These are phyloP conservation scores for Malus hybrid DNA, from an alignment of 331 rosid genomes.

Conservation along the genomic window DNA sequence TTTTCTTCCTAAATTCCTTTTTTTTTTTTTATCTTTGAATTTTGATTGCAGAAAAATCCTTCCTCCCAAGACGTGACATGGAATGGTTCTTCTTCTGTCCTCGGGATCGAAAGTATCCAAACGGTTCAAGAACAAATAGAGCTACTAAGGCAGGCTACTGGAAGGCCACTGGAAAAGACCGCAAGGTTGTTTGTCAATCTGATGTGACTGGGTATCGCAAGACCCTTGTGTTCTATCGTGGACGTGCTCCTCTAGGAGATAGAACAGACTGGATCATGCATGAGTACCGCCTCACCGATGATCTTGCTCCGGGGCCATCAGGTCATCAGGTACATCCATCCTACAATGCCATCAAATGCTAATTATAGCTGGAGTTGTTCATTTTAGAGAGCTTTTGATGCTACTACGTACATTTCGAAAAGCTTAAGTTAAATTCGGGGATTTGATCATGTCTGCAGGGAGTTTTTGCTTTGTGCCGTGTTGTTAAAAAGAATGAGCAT, in stretches of 20 bases:
- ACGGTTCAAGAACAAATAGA: slow-evolving; percentile 87
- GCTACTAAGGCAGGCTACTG: slow-evolving; percentile 94
- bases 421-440: background rate
- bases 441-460: slow-evolving; percentile 37
- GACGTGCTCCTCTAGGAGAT: slow-evolving; percentile 86
- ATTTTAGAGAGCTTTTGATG: background rate
- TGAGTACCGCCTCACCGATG: slow-evolving; percentile 77
- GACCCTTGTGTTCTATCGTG: slow-evolving; percentile 82
- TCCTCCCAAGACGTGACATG: slow-evolving; percentile 77
- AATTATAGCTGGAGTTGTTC: background rate
- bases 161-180: slow-evolving; percentile 97
- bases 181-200: slow-evolving; percentile 53
- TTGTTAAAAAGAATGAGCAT: slow-evolving; percentile 60
- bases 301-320: slow-evolving; percentile 42
- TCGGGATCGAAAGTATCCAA: slow-evolving; percentile 79
- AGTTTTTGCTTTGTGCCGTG: slow-evolving; percentile 78
- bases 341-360: background rate
- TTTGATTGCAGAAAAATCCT: slow-evolving; percentile 62
- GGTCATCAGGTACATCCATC: slow-evolving; percentile 42
- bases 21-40: background rate
- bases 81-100: slow-evolving; percentile 98
- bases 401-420: background rate
- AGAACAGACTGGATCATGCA: slow-evolving; percentile 90
- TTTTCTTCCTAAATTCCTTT: background rate
- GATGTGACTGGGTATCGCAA: slow-evolving; percentile 65